phyloP scores from a whole-genome alignment of 1,139 yeast species.

The Hyphopichia wangnamkhiaoensis region DNA sequence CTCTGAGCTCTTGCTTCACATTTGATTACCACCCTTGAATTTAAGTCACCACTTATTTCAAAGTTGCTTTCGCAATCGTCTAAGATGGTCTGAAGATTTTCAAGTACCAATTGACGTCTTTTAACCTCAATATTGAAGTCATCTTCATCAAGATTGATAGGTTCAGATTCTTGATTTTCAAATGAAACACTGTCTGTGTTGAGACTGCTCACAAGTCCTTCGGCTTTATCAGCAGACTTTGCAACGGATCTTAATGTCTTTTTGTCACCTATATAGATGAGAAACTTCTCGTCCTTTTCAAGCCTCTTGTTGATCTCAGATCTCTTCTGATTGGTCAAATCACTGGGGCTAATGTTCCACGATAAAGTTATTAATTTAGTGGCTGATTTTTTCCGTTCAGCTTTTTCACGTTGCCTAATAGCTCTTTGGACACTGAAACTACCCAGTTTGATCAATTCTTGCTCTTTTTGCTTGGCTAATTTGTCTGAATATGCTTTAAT shows the following conservation, averaged over 20 bases:
- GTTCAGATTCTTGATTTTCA: conserved; percentile 9
- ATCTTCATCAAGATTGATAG: conserved; percentile 14
- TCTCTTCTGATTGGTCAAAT: conserved; percentile 39
- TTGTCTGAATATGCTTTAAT: conserved; percentile 30
- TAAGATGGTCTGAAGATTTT: conserved; percentile 25
- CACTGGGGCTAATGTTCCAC: conserved; percentile 44
- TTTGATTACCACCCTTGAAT: conserved; percentile 18
- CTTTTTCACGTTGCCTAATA: conserved; percentile 27
- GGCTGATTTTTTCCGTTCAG: conserved; percentile 39
- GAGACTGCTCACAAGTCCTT: conserved; percentile 1
- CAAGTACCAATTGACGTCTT: conserved; percentile 31
- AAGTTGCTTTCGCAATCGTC: conserved; percentile 31
- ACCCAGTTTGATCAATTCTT: conserved; percentile 36
- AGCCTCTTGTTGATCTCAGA: conserved; percentile 35
- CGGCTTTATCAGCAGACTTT: conserved; percentile 15
- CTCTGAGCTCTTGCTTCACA: conserved; percentile 16
- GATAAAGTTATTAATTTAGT: conserved; percentile 34
- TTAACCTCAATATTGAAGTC: conserved; percentile 29
- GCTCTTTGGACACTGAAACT: conserved; percentile 33
- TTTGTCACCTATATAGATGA: conserved; percentile 29
- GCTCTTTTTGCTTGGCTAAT: conserved; percentile 33
- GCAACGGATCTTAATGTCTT: conserved; percentile 15
- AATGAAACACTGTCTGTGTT: conserved; percentile 10
- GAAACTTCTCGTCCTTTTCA: conserved; percentile 35
- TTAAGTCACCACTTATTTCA: conserved; percentile 32